phyloP scores from a whole-genome alignment of 2,329 filamentous ascomycete species.

The Cladophialophora psammophila region DNA sequence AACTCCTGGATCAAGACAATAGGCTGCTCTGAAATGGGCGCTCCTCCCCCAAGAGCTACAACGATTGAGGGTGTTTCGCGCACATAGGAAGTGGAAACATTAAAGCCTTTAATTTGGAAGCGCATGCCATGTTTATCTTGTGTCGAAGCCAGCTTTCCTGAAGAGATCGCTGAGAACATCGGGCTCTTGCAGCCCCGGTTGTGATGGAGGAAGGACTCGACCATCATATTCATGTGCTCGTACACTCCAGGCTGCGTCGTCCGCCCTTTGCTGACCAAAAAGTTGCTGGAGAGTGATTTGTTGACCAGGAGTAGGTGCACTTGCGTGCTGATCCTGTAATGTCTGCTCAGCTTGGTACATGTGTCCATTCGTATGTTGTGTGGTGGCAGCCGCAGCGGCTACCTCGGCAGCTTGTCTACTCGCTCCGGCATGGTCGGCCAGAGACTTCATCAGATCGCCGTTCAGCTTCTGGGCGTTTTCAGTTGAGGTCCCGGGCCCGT shows the following conservation, averaged over 20 bases:
- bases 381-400: conserved; percentile 43
- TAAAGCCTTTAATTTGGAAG: neutral
- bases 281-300: conserved; percentile 62
- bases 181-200: conserved; percentile 34
- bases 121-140: conserved; percentile 22
- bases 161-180: conserved; percentile 55
- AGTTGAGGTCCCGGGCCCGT: conserved; percentile 63
- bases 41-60: neutral
- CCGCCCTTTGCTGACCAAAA: conserved; percentile 62
- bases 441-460: conserved; percentile 59
- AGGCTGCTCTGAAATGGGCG: neutral
- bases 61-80: neutral
- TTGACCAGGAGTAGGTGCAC: conserved; percentile 55
- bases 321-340: conserved; percentile 27
- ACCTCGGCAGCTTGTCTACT: conserved; percentile 56
- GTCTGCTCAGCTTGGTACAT: conserved; percentile 50
- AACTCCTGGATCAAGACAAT: conserved; percentile 45
- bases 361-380: conserved; percentile 43
- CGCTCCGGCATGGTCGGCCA: conserved; percentile 60
- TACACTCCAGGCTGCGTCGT: conserved; percentile 60
- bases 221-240: conserved; percentile 51
- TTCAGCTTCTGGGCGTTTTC: conserved; percentile 58
- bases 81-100: neutral
- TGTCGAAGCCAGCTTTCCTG: conserved; percentile 51
- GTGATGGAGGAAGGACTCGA: conserved; percentile 7